Conservation (phyloP, 208 protist genomes). For the Acanthamoeba healyi region DNA sequence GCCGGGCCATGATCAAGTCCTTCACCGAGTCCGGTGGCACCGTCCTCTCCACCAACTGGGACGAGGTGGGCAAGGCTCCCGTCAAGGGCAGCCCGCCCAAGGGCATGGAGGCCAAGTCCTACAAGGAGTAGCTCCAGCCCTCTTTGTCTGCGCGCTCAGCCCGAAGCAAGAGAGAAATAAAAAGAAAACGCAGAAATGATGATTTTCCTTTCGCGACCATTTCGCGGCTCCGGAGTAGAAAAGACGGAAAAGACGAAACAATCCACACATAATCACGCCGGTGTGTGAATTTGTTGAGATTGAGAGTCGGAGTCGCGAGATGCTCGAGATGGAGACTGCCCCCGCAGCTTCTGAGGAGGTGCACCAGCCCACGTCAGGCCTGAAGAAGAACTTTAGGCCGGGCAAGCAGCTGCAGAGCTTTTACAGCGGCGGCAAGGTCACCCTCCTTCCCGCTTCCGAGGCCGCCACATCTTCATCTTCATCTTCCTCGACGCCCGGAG, state of each 20-base stretch:
- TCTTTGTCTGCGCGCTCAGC: too few relatives aligned
- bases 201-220: not conserved
- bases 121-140: conserved; percentile 9
- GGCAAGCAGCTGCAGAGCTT: conserved; percentile 26
- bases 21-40: conserved; percentile 81
- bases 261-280: too few relatives aligned
- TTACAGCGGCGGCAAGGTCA: conserved; percentile 61
- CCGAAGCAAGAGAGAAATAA: too few relatives aligned
- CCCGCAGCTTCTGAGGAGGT: not conserved
- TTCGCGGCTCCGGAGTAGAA: not conserved
- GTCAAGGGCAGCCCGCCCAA: conserved; percentile 39
- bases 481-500: not conserved
- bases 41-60: conserved; percentile 82
- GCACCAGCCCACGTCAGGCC: not conserved
- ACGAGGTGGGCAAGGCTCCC: conserved; percentile 2
- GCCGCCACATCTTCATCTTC: not conserved
- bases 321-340: conserved; percentile 3
- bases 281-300: too few relatives aligned
- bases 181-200: too few relatives aligned
- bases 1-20: conserved; percentile 82
- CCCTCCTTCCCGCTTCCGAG: not conserved
- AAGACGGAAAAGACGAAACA: too few relatives aligned
- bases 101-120: not conserved
- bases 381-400: conserved; percentile 41
- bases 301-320: too few relatives aligned